Percentiles rank a stretch among this genome's conserved stretches.
phyloP scores from a whole-genome alignment of 768 basidiomycete genomes.

The Kondoa subrosea region DNA sequence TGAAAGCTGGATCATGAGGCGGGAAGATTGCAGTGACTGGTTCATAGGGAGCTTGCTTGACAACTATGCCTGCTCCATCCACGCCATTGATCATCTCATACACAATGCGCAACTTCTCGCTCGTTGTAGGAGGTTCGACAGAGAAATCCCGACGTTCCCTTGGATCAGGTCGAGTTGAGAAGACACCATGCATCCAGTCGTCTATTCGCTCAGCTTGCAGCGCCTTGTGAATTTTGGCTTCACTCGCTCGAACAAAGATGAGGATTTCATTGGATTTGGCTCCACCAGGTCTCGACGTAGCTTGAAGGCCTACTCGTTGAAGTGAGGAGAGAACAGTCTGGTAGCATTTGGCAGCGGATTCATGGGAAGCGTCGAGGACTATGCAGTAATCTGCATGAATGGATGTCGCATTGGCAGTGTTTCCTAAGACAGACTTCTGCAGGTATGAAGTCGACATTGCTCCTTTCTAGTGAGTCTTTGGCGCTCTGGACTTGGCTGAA shows the following conservation, averaged over 20 bases:
- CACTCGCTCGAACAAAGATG: conserved; percentile 56
- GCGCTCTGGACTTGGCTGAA: not conserved
- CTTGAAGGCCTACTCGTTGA: conserved; percentile 47
- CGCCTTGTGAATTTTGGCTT: conserved; percentile 43
- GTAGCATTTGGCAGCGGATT: conserved; percentile 33
- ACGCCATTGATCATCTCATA: not conserved
- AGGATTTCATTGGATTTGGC: conserved; percentile 56
- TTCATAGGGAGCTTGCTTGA: conserved; percentile 45
- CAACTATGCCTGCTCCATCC: not conserved
- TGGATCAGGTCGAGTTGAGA: conserved; percentile 1
- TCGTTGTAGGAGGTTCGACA: not conserved
- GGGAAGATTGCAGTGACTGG: conserved; percentile 65
- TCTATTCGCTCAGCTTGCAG: not conserved
- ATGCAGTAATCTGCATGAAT: not conserved
- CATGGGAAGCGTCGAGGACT: not conserved
- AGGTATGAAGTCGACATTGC: not conserved
- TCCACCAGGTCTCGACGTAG: conserved; percentile 51
- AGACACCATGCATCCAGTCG: conserved; percentile 5
- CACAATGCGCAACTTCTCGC: not conserved
- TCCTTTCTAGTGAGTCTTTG: not conserved
- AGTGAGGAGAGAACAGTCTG: conserved; percentile 46
- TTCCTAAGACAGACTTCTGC: not conserved
- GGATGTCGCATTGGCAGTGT: not conserved
- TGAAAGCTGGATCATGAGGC: conserved; percentile 67
- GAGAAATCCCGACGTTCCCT: not conserved